Base-by-base conservation (phyloP, 2,329 filamentous ascomycete genomes). In the Pseudogymnoascus sp. region DNA sequence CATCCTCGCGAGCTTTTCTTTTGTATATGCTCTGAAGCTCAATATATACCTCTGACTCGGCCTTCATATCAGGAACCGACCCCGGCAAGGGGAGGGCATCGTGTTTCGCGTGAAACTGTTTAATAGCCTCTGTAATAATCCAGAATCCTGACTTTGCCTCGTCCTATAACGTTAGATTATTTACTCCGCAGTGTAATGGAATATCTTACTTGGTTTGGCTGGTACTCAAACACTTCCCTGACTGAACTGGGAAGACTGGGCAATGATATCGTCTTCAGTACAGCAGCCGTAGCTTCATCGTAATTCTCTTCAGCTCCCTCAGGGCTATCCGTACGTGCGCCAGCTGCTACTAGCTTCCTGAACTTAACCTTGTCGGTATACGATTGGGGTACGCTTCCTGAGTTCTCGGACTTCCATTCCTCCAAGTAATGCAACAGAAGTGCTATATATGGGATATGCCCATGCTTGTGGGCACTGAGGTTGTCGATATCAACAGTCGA, bases 241-340 rank as follows among this genome's bases (percentile, higher is more conserved):
- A 96, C 82, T 2, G 86, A 83, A 50, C 84, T 84, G 42, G 88
- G 86, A 19, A 96, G 75, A 26, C 83, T 83, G 53, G 88, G 86
- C 17, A 81, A 78, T 46, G 88, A 87, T 33, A 99, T 79, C n/a
- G 89, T 90, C 75, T 96, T 96, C 70, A 97, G 80, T 0, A 97
- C 92, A 4, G 93, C 91, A 13, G 86, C 87, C 53, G 88, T 86
- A 3, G 95, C 96, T 76, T 99, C 95, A 65, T 97, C 91, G 72
- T 92, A 99, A 75, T 99, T 99, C 77, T 99, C 95, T 73, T 99
- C 95, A 63, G 89, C 90, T 53, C 92, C 93, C 74, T 96, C 92
- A 0, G 91, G 75, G 64, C 86, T 96, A 68, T 88, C 79, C 60
- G 79, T 89, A 69, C 92, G 85, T 69, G 88, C 84, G 2, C 83